Conservation (phyloP, 2,329 filamentous ascomycete species). For the Cercospora nicotianae region DNA sequence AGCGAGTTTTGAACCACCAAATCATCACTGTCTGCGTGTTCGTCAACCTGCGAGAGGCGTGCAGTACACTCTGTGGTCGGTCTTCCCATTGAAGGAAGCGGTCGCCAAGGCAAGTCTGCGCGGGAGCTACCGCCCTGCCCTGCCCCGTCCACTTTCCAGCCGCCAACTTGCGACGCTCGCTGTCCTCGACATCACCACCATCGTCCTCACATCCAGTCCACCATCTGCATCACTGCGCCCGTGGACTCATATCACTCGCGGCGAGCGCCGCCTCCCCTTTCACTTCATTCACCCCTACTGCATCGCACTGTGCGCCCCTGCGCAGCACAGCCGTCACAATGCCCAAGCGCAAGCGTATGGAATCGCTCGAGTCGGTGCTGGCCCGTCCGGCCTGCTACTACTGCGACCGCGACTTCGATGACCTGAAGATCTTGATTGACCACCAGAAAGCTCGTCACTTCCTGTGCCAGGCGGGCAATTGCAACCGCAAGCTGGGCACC, state of each 20-base stretch:
- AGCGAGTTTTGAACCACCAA: background rate
- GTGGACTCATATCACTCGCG: background rate
- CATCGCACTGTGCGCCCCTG: background rate
- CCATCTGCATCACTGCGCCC: background rate
- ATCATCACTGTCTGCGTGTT: background rate
- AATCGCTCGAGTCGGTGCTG: constrained; percentile 85
- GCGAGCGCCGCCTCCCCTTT: background rate
- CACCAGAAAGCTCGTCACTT: constrained; percentile 99
- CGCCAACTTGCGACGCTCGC: background rate
- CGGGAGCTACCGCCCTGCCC: background rate
- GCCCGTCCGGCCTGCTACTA: constrained; percentile 96
- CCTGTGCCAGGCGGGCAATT: constrained; percentile 77
- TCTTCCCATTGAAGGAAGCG: background rate
- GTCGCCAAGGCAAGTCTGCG: background rate
- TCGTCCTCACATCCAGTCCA: background rate
- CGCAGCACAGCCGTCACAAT: constrained; percentile 2
- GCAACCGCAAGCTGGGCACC: constrained; percentile 83
- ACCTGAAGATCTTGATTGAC: constrained; percentile 91
- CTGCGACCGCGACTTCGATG: constrained; percentile 98
- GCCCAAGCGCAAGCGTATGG: constrained; percentile 64
- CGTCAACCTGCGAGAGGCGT: background rate
- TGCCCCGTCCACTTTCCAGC: background rate
- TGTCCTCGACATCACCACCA: background rate
- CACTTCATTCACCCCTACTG: background rate
- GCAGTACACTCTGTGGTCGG: background rate